These are phyloP conservation scores for Trichaptum fuscoviolaceum DNA, from an alignment of 768 basidiomycete species.

Conservation along the genomic window DNA sequence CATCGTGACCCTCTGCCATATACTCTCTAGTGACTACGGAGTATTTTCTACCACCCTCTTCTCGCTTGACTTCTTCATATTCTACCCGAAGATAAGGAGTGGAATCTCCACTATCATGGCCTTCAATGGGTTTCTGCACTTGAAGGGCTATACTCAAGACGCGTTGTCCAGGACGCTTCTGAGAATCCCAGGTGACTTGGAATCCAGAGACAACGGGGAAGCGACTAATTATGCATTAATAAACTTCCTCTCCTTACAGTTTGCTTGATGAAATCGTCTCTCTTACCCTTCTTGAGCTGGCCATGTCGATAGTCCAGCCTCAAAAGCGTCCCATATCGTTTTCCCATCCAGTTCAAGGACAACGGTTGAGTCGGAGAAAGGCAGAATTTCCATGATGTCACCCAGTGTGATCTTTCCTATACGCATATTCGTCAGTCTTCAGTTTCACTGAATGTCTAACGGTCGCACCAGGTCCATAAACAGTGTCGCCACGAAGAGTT, in stretches of 20 bases:
- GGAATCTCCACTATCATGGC: conserved; percentile 19
- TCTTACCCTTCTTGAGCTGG: conserved; percentile 86
- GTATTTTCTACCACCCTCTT: conserved; percentile 54
- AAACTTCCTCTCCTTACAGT: background rate
- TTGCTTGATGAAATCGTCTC: background rate
- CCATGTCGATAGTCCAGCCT: conserved; percentile 67
- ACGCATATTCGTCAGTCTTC: conserved; percentile 5
- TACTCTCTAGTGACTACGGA: conserved; percentile 84
- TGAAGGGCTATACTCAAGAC: conserved; percentile 68
- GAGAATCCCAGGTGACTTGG: conserved; percentile 83
- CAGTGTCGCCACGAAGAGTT: conserved; percentile 79
- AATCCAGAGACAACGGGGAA: conserved; percentile 87
- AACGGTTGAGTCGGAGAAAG: conserved; percentile 81
- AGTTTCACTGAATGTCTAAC: conserved; percentile 2
- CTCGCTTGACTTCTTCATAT: conserved; percentile 48
- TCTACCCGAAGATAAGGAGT: conserved; percentile 33
- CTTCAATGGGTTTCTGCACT: conserved; percentile 26
- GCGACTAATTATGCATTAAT: conserved; percentile 44
- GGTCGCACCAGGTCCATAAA: conserved; percentile 65
- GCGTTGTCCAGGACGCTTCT: conserved; percentile 60
- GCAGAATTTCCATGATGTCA: conserved; percentile 83
- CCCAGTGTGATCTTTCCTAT: conserved; percentile 74
- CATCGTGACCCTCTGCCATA: conserved; percentile 81
- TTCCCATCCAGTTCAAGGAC: conserved; percentile 77
- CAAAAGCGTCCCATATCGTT: conserved; percentile 75